These are phyloP conservation scores for Pachyrhizus erosus DNA, from an alignment of 306 rosid species.

Conservation along the genomic window DNA sequence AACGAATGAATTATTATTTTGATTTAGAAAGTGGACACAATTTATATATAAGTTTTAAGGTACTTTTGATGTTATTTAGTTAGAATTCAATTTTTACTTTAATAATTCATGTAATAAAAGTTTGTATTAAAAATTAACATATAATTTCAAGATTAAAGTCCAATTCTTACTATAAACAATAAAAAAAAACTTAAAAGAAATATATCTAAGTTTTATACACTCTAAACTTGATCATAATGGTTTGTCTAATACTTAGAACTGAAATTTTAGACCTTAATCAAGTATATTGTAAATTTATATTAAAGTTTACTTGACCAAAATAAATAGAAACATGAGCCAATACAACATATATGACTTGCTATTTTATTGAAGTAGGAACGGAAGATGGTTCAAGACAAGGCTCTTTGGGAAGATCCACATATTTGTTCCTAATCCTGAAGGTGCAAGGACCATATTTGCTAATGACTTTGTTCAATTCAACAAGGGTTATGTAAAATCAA, in stretches of 20 bases:
- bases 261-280: conserved; percentile 4
- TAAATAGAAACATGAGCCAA: not conserved
- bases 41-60: not conserved
- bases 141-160: not conserved
- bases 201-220: not conserved
- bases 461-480: conserved; percentile 71
- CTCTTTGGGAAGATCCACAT: conserved; percentile 72
- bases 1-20: not conserved
- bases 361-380: conserved; percentile 58
- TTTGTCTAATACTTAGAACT: not conserved
- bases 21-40: not conserved
- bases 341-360: not conserved
- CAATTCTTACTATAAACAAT: not conserved
- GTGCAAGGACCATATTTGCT: conserved; percentile 65
- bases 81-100: not conserved
- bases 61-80: not conserved
- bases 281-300: not conserved
- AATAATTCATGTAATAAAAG: not conserved
- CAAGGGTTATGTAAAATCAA: conserved; percentile 77
- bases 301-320: not conserved
- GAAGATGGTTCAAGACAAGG: conserved; percentile 81
- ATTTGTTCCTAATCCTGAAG: conserved; percentile 71
- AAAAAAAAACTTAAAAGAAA: not conserved
- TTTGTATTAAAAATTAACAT: not conserved
- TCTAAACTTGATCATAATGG: not conserved